Evolutionary conservation across 345 rosid species (phyloP), one percentile per base, ranked within the genome.

Genomic region (Bruguiera gymnorhiza): DNA sequence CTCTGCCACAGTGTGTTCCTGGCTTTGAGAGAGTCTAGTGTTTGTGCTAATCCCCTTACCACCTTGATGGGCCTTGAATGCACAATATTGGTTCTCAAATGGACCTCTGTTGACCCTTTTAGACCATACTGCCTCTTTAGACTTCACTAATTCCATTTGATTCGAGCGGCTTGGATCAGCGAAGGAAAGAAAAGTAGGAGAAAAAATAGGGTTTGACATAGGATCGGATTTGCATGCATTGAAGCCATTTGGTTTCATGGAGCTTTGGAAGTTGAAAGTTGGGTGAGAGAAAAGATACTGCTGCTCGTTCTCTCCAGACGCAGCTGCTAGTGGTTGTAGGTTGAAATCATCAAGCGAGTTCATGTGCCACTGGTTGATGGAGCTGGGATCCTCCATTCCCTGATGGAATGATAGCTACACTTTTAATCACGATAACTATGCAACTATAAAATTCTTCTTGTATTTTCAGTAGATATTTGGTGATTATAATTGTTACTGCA

Each of bases 1-100:
- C 69, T 88, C 93, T 16, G 93, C 93, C 63, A 86, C 77, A 64
- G 83, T 84, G 75, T 88, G 93, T 79, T 86, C 87, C 62, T 83
- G 86, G 3, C 82, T 62, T 29, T 83, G 86, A 64, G 88, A 65
- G 65, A 73, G 71, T 58, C 80, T 80, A 36, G 57, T 31, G 53
- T 74, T 73, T 30, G 78, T 52, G 73, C 57, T 67, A 24, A 55
- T 56, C 70, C 74, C 75, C 73, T 75, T 81, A 52, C 66, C 71
- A 24, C 77, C 86, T 2, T 73, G 71, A 60, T 63, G 46, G 18
- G 75, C 73, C 68, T 81, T 81, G 52, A 81, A 69, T 48, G 20
- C 73, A 78, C 60, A 68, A 62, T 78, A 76, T 34, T 83, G 86
- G 76, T 70, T 74, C 73, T 56, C 75, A 54, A 68, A 65, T 19